These are phyloP conservation scores for Colletotrichum abscissum DNA, from an alignment of 2,329 filamentous ascomycete genomes.

Conservation along the genomic window DNA sequence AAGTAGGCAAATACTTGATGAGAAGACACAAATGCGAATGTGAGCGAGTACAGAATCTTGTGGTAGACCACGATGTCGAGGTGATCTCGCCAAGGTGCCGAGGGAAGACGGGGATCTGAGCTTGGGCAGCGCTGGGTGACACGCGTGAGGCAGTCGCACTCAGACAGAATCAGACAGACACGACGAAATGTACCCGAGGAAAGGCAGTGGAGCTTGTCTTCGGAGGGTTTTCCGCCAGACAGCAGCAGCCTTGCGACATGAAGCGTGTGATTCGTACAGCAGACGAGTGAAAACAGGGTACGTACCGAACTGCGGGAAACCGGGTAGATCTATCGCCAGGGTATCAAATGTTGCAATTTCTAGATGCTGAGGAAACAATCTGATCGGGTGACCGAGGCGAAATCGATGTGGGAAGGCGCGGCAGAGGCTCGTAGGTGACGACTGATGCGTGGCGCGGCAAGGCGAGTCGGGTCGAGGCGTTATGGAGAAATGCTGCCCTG, in stretches of 20 bases:
- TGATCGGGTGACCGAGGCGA: background rate
- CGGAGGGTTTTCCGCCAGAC: slow-evolving; percentile 23
- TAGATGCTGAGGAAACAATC: slow-evolving; percentile 17
- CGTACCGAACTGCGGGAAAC: slow-evolving; percentile 24
- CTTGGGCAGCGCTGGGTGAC: background rate
- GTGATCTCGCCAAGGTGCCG: background rate
- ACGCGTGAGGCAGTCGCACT: slow-evolving; percentile 5
- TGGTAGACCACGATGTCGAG: background rate
- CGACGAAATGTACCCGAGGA: slow-evolving; percentile 13
- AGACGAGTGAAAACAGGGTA: slow-evolving; percentile 19
- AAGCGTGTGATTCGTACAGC: slow-evolving; percentile 19
- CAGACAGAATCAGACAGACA: slow-evolving; percentile 1
- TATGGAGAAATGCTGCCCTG: slow-evolving; percentile 2
- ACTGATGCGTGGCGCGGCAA: background rate
- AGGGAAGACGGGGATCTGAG: slow-evolving; percentile 2
- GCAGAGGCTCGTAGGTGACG: slow-evolving; percentile 2
- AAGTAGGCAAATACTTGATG: slow-evolving; percentile 32
- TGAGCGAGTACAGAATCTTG: background rate
- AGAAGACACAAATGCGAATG: slow-evolving; percentile 35
- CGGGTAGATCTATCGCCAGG: slow-evolving; percentile 25
- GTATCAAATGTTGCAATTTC: slow-evolving; percentile 28
- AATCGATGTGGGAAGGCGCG: slow-evolving; percentile 10
- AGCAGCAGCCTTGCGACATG: slow-evolving; percentile 22
- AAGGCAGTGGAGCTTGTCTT: slow-evolving; percentile 10
- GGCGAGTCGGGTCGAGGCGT: background rate